A percentile compares a stretch with the other conserved stretches of the same genome.
phyloP scores from a whole-genome alignment of 805 yeast species.

The Tetrapisispora phaffii region DNA sequence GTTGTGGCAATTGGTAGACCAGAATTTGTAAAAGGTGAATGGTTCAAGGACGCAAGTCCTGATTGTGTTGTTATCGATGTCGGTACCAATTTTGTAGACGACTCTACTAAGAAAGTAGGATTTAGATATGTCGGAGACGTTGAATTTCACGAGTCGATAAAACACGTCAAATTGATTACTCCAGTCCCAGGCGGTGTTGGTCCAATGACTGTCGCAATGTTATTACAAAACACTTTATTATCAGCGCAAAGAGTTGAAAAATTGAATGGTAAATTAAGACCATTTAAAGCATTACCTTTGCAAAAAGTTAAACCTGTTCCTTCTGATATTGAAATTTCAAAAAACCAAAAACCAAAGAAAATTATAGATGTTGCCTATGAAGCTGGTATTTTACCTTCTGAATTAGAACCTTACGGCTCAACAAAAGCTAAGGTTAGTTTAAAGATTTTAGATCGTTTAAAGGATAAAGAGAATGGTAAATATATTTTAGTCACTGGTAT shows the following conservation, averaged over 20 bases:
- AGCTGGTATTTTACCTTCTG: conserved; percentile 55
- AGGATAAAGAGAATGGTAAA: conserved; percentile 53
- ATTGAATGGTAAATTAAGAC: conserved; percentile 17
- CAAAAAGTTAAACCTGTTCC: conserved; percentile 60
- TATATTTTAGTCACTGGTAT: conserved; percentile 74
- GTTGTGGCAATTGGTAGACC: conserved; percentile 73
- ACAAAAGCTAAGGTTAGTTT: conserved; percentile 69
- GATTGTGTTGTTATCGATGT: conserved; percentile 71
- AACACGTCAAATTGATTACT: conserved; percentile 43
- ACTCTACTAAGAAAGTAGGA: conserved; percentile 57
- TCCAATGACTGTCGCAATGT: conserved; percentile 84
- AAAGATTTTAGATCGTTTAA: conserved; percentile 51
- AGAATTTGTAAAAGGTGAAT: conserved; percentile 59
- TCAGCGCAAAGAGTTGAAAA: conserved; percentile 48
- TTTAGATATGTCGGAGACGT: conserved; percentile 70
- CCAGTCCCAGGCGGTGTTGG: conserved; percentile 93
- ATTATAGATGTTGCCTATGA: conserved; percentile 60
- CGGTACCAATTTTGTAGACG: conserved; percentile 69
- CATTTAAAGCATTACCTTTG: conserved; percentile 45
- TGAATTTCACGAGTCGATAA: conserved; percentile 45
- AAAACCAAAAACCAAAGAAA: conserved; percentile 64
- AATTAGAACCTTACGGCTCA: conserved; percentile 66
- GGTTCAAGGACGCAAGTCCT: conserved; percentile 43
- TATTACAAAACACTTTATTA: conserved; percentile 58
- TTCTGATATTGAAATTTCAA: conserved; percentile 68